A percentile compares a stretch with the other conserved stretches of the same genome.
Conservation (phyloP, 192 early-diverging fungal genomes). For the Coemansia aciculifera region DNA sequence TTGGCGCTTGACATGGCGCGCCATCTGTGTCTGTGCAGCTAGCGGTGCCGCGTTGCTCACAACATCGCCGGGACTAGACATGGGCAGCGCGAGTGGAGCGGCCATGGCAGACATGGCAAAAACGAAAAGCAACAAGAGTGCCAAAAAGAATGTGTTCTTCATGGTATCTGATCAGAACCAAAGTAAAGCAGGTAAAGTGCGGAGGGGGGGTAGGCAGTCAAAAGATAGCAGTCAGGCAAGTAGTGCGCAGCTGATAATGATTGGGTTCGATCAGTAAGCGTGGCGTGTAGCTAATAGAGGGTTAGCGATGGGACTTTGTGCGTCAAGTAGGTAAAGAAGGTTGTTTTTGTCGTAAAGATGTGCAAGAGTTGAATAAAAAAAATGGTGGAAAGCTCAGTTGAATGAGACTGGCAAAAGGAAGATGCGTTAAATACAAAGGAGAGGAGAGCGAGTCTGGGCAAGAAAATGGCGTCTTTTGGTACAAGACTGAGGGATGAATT, state of each 20-base stretch:
- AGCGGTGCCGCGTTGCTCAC: neutral
- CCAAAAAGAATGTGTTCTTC: conserved; percentile 14
- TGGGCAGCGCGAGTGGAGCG: neutral
- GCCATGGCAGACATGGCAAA: conserved; percentile 13
- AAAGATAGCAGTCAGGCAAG: neutral
- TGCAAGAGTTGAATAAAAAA: neutral
- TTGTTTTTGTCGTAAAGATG: neutral
- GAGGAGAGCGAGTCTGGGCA: neutral
- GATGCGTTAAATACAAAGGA: neutral
- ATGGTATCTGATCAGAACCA: neutral
- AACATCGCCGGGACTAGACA: neutral
- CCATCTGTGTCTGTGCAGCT: neutral
- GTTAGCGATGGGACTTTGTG: neutral
- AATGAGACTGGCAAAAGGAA: neutral
- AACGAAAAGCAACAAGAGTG: conserved; percentile 8
- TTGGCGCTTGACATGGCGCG: neutral
- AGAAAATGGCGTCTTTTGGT: neutral
- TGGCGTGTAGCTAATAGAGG: too few species aligned
- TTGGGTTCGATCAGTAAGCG: too few species aligned
- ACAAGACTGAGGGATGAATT: too few species aligned
- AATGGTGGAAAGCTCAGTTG: neutral
- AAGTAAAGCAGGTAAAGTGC: neutral
- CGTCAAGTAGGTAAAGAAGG: neutral
- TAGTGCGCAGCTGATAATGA: neutral
- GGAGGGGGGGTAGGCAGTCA: neutral